These are phyloP conservation scores for Gamsiella multidivaricata DNA, from an alignment of 192 early-diverging fungal genomes.

Conservation along the genomic window DNA sequence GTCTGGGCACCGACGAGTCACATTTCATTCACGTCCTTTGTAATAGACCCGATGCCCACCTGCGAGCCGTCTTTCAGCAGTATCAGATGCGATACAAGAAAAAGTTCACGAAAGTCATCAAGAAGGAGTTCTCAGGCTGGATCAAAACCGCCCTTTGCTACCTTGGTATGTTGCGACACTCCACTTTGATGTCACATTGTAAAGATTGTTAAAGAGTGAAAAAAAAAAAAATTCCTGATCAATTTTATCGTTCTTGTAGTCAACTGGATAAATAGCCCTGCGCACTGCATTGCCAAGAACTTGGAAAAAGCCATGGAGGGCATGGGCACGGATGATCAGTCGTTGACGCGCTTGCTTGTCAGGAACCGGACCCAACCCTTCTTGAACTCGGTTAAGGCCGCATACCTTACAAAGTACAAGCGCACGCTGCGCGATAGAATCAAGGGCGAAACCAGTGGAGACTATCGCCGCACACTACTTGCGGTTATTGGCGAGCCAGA, in stretches of 20 bases:
- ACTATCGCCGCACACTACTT: constrained; percentile 33
- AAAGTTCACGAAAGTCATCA: constrained; percentile 49
- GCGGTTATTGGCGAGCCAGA: constrained; percentile 38
- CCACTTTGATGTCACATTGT: not conserved
- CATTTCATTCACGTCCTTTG: constrained; percentile 44
- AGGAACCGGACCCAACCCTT: constrained; percentile 46
- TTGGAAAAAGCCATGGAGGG: constrained; percentile 50
- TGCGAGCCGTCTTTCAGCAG: constrained; percentile 33
- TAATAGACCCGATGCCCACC: constrained; percentile 47
- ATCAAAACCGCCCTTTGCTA: constrained; percentile 45
- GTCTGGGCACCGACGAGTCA: constrained; percentile 48
- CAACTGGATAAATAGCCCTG: constrained; percentile 35
- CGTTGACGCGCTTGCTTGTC: constrained; percentile 41
- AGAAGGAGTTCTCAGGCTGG: constrained; percentile 53
- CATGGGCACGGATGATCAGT: constrained; percentile 33
- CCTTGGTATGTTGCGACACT: constrained; percentile 21
- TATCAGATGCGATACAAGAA: constrained; percentile 34
- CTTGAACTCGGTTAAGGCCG: constrained; percentile 38
- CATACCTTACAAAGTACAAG: constrained; percentile 34
- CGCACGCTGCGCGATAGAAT: constrained; percentile 35
- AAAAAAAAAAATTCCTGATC: not conserved
- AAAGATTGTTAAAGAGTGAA: not conserved
- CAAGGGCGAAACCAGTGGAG: constrained; percentile 50
- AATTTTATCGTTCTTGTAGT: constrained; percentile 7
- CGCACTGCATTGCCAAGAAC: constrained; percentile 47